Conservation (phyloP, 1,284 basidiomycete species). For the Fomitopsis palustris region DNA sequence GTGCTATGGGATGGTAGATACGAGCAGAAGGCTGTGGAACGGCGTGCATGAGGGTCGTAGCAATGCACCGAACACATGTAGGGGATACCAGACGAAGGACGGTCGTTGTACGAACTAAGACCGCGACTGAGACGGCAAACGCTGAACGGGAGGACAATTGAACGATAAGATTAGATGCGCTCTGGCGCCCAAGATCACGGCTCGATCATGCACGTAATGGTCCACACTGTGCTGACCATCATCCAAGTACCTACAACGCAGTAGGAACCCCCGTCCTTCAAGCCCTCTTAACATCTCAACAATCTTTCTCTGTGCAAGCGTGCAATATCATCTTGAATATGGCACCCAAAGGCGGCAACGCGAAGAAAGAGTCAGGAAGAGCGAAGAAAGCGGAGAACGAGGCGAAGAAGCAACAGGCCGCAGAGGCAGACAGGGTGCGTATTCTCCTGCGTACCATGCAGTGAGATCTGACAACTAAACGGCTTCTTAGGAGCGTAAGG, state of each 20-base stretch:
- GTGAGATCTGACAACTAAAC: not conserved
- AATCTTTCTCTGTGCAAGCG: too few relatives aligned
- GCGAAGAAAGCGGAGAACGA: slow-evolving; percentile 95
- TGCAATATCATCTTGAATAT: slow-evolving; percentile 35
- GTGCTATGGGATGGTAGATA: not conserved
- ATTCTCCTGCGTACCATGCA: not conserved
- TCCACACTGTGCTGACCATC: not conserved
- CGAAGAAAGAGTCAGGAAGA: slow-evolving; percentile 85
- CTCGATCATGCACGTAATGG: not conserved
- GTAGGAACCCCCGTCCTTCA: too few relatives aligned
- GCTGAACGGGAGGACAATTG: not conserved
- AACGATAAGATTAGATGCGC: slow-evolving; percentile 13
- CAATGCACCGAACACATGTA: not conserved
- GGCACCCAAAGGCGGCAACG: slow-evolving; percentile 83
- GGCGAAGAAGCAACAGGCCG: slow-evolving; percentile 66
- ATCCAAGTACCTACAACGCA: not conserved
- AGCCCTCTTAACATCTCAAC: not conserved
- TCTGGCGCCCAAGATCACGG: not conserved
- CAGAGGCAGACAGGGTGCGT: slow-evolving; percentile 55
- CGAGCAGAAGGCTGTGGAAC: not conserved
- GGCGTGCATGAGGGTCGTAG: not conserved
- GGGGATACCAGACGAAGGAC: not conserved
- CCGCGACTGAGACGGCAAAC: not conserved
- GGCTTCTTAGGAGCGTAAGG: slow-evolving; percentile 61
- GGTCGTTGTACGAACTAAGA: too few relatives aligned